Evolutionary conservation across 2,329 filamentous ascomycete genomes (phyloP).

Genomic region (Diaporthe nobilis): DNA sequence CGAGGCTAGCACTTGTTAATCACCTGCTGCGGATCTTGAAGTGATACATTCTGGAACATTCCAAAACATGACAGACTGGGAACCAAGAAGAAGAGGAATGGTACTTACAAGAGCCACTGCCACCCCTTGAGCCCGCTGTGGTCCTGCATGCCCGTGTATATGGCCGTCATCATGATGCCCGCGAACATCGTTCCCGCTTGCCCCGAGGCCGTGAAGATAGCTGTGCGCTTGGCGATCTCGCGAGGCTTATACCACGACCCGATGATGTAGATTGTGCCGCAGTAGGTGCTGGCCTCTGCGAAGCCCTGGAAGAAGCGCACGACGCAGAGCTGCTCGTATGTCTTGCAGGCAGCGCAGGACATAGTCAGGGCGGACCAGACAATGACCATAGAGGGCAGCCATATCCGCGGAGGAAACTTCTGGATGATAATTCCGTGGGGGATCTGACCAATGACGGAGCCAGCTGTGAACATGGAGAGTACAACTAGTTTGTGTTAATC

Average conservation of each 20-base stretch:
- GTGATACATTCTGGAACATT: no score
- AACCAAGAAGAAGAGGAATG: no score
- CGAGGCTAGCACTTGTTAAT: constrained; percentile 40
- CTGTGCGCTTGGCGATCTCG: constrained; percentile 66
- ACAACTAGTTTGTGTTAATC: constrained; percentile 46
- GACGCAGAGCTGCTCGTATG: constrained; percentile 49
- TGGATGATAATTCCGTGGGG: constrained; percentile 61
- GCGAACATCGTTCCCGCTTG: constrained; percentile 68
- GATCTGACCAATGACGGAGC: constrained; percentile 57
- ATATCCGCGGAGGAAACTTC: constrained; percentile 62
- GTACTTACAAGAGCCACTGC: constrained; percentile 54
- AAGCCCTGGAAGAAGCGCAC: constrained; percentile 62
- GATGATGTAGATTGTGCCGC: constrained; percentile 63
- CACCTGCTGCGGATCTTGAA: no score
- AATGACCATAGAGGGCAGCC: constrained; percentile 62
- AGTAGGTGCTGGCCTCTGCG: constrained; percentile 63
- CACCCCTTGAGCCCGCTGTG: constrained; percentile 59
- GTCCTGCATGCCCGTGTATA: constrained; percentile 55
- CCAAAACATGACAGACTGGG: no score
- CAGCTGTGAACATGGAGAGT: constrained; percentile 53
- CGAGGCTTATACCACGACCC: constrained; percentile 68
- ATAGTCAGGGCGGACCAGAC: constrained; percentile 62
- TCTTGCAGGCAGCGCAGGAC: constrained; percentile 48
- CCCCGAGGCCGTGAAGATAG: constrained; percentile 67
- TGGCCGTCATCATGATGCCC: constrained; percentile 67